Evolutionary conservation across 331 rosid genomes (phyloP), one percentile per base, ranked within the genome.

Genomic region (Dryas integrifolia): DNA sequence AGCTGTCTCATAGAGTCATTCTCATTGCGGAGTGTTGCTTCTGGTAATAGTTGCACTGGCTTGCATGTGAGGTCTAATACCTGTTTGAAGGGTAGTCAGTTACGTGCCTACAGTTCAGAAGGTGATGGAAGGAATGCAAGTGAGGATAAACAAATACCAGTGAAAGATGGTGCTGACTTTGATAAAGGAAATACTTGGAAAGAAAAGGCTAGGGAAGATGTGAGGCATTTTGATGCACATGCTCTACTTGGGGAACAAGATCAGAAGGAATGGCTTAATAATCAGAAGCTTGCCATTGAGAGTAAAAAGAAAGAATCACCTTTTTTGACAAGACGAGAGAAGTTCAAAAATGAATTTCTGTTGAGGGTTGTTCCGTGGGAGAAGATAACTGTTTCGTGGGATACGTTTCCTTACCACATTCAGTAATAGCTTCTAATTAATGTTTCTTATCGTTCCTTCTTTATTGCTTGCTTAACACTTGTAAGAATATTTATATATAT

Each of bases 281-380:
- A 85, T 77, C 97, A 83, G 80, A 91, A 79, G 84, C 86, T 86
- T 76, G 26, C 96, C 24, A 75, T 84, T 35, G 97, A 91, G 74
- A 82, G 76, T 82, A 89, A 84, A 81, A 89, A 55, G 82, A 84
- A 68, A 77, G 96, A 89, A 78, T 89, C 93, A 0, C 97, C 96
- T 5, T 95, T 91, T 79, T 74, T 85, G 80, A 85, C 96, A 0
- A 85, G 87, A 80, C 84, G 80, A 57, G 92, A 95, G 69, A 95
- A 78, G 90, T 89, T 91, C 69, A 91, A 84, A 70, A 89, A 87
- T 13, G 98, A 91, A 88, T 86, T 91, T 77, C 66, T 85, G 43
- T 81, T 92, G 79, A 91, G 97, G 84, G 81, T 91, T 79, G 82
- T 92, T 86, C 96, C 98, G 0, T 91, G 97, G 97, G 98, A 95